Evolutionary conservation across 352 stramenopile species (phyloP), one percentile per base, ranked within the genome.

Genomic region (Phytophthora capsici): DNA sequence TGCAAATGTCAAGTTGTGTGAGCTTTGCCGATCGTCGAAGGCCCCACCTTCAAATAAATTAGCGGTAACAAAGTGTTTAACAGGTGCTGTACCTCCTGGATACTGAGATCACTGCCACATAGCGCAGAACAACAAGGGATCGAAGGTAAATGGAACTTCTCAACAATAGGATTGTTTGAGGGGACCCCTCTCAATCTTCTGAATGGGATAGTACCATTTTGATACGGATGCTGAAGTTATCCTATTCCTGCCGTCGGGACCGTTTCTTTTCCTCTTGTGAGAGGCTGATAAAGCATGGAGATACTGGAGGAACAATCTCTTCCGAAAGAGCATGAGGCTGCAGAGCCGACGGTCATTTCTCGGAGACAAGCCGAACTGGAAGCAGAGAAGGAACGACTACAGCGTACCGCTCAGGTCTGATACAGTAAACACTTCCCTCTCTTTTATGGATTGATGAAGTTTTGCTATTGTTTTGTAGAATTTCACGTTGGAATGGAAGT

Each of bases 401-500:
- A 76, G 10, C 56, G 44, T 3, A 70, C 68, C 9, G 76, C 78
- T n/a, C 68, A 85, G 75, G 75, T 84, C 28, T 34, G 28, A 69
- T n/a, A 17, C 14, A 30, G 5, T 16, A 16, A 46, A 13, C 34
- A 25, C 37, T 47, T 26, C 10, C 25, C 14, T 3, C 32, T 20
- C 19, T 6, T 13, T 41, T 43, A 41, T 14, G 5, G 16, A 34
- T n/a, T n/a, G n/a, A n/a, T n/a, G n/a, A 41, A 10, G 6, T 6
- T 44, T 56, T 36, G 10, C 20, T 41, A 25, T 30, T 8, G 20
- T 38, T 23, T 45, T 46, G 0, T 34, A 86, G 71, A 77, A 85
- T 65, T 89, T 89, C 44, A 82, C 80, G 30, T 17, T 71, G 19
- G 80, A 89, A 57, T 89, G 80, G 80, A 86, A 85, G 41, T 59